Base-by-base conservation (phyloP, 2,329 filamentous ascomycete genomes). In the Dothideomycetes sp. region DNA sequence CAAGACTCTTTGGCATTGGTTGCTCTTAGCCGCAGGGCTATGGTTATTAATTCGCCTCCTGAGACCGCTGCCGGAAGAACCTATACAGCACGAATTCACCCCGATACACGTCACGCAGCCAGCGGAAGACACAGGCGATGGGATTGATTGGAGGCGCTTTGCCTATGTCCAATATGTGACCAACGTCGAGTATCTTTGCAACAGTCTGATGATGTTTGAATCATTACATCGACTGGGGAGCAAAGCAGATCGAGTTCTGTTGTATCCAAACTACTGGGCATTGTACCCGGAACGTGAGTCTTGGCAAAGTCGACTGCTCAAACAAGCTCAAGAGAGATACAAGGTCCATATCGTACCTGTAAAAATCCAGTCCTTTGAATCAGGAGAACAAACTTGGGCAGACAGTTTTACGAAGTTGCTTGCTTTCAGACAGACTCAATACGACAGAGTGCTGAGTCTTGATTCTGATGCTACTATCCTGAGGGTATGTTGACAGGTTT, bases 391-490 rank as follows among this genome's bases (percentile, higher is more conserved):
- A 13, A 76, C 75, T 1, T 82, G 77, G 78, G 72, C 76, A 43
- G 70, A 74, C 24, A 77, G 73, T 2, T 77, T 76, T 49, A 79
- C 77, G 17, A 84, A 84, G 54, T 68, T 84, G 17, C 68, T 80
- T 27, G 76, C 78, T 3, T 84, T 82, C 53, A 78, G 77, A 45
- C 73, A 80, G 35, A 75, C 73, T 0, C 66, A 76, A 35, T 84
- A 82, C 54, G 59, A 69, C 13, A 68, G 73, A 33, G 63, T 77
- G 23, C 62, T 77, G 28, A 64, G 70, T 30, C 59, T 78, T 31
- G 74, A 84, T 54, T 78, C 76, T 9, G 80, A 84, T 51, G 66
- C 74, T 13, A 71, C 72, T 2, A 61, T 85, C 2, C 65, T 81
- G 18, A 43, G 42, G 31, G 42, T 44, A 44, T 7, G 49, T 19